These are phyloP conservation scores for Globisporangium canariense DNA, from an alignment of 352 stramenopile genomes.

Conservation along the genomic window DNA sequence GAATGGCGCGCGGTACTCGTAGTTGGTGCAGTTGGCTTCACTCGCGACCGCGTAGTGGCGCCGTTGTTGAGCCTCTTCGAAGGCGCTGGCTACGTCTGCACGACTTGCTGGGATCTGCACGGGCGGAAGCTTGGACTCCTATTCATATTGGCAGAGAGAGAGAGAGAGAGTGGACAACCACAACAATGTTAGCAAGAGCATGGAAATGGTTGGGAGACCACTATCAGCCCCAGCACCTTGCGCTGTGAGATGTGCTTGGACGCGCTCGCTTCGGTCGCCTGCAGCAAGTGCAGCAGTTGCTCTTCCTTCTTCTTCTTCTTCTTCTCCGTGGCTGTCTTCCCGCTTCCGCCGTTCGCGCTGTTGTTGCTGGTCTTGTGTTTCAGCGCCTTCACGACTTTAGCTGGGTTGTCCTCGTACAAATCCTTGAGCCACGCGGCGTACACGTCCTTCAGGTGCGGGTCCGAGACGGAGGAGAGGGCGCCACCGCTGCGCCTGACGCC, in stretches of 20 bases:
- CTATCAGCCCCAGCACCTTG: conserved; percentile 14
- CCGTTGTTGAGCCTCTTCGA: conserved; percentile 19
- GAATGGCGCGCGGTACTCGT: conserved; percentile 26
- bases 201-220: neutral
- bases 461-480: conserved; percentile 8
- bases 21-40: conserved; percentile 44
- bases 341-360: neutral
- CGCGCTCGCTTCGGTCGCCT: conserved; percentile 49
- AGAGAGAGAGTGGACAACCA: neutral
- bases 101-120: neutral
- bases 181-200: neutral
- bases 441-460: conserved; percentile 28
- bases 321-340: neutral
- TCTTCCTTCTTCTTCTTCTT: conserved; percentile 18
- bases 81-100: neutral
- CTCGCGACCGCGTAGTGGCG: conserved; percentile 35
- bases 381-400: conserved; percentile 27
- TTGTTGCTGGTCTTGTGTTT: neutral
- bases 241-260: conserved; percentile 33
- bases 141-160: neutral
- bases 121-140: conserved; percentile 13
- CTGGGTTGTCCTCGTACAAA: conserved; percentile 35
- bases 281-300: conserved; percentile 30
- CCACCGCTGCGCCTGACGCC: neutral
- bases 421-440: conserved; percentile 42